These are phyloP conservation scores for Pseudocohnilembus persalinus DNA, from an alignment of 169 alveolate genomes.

Conservation along the genomic window DNA sequence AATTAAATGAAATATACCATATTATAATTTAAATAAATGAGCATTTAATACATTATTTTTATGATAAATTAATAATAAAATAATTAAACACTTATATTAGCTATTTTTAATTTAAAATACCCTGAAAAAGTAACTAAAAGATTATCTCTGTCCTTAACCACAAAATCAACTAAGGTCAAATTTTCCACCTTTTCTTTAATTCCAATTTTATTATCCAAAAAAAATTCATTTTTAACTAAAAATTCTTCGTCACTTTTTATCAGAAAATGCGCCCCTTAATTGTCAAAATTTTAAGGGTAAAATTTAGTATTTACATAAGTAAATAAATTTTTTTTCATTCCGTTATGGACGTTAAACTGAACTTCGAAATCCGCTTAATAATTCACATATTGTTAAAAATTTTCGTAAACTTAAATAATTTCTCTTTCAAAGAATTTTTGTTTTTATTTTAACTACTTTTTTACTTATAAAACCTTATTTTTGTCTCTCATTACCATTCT, in stretches of 20 bases:
- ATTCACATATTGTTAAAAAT: background rate
- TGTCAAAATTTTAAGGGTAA: background rate
- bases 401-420: constrained; percentile 3
- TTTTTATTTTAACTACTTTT: background rate
- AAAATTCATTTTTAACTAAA: constrained; percentile 12
- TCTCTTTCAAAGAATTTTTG: constrained; percentile 5
- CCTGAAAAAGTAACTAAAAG: constrained; percentile 20
- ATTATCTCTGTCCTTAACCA: constrained; percentile 17
- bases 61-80: no score
- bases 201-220: constrained; percentile 9
- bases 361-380: constrained; percentile 20
- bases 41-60: no score
- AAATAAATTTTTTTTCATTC: constrained; percentile 2
- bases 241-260: background rate
- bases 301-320: constrained; percentile 6
- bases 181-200: constrained; percentile 9
- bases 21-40: no score
- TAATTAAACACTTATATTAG: no score
- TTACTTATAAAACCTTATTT: background rate
- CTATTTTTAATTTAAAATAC: constrained; percentile 32
- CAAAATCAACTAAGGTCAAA: background rate
- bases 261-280: background rate
- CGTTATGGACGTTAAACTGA: background rate
- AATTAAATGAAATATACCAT: no score
- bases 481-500: constrained; percentile 12